phyloP scores from a whole-genome alignment of 192 early-diverging fungal species.

The Kappamyces sp. region DNA sequence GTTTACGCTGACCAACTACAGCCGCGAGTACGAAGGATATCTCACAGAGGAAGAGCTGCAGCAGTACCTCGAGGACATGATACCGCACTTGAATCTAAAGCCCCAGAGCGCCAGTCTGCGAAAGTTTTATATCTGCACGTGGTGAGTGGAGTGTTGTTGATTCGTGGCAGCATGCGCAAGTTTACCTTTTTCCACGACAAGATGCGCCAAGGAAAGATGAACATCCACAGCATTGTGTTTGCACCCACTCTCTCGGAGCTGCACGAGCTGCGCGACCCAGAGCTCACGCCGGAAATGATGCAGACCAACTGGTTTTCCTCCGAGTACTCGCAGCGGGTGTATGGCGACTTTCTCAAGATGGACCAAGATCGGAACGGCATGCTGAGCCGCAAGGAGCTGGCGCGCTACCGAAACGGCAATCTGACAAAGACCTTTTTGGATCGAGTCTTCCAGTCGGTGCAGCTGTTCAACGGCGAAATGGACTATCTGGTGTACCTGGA shows the following conservation, averaged over 20 bases:
- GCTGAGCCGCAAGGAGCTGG: conserved; percentile 36
- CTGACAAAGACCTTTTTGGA: conserved; percentile 45
- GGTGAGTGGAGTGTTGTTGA: too few relatives aligned
- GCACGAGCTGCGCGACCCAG: conserved; percentile 45
- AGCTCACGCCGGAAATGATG: conserved; percentile 30
- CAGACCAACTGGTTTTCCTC: conserved; percentile 49
- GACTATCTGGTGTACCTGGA: conserved; percentile 47
- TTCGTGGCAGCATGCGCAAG: conserved; percentile 38
- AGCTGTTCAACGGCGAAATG: conserved; percentile 40
- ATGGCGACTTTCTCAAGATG: conserved; percentile 40
- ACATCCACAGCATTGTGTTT: conserved; percentile 41
- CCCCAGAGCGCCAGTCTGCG: conserved; percentile 21
- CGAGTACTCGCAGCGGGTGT: conserved; percentile 31
- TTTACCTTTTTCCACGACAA: conserved; percentile 52
- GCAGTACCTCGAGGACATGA: conserved; percentile 39
- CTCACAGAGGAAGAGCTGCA: conserved; percentile 31
- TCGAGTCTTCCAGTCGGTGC: conserved; percentile 42
- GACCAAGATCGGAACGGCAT: conserved; percentile 46
- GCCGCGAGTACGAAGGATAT: not conserved
- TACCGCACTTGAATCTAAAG: conserved; percentile 37
- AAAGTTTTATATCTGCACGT: conserved; percentile 46
- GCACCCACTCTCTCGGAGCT: conserved; percentile 48
- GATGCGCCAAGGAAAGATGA: conserved; percentile 31
- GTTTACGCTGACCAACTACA: conserved; percentile 6
- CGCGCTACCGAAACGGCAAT: conserved; percentile 32